phyloP scores from a whole-genome alignment of 352 stramenopile genomes.

The Phytophthora parvispora region DNA sequence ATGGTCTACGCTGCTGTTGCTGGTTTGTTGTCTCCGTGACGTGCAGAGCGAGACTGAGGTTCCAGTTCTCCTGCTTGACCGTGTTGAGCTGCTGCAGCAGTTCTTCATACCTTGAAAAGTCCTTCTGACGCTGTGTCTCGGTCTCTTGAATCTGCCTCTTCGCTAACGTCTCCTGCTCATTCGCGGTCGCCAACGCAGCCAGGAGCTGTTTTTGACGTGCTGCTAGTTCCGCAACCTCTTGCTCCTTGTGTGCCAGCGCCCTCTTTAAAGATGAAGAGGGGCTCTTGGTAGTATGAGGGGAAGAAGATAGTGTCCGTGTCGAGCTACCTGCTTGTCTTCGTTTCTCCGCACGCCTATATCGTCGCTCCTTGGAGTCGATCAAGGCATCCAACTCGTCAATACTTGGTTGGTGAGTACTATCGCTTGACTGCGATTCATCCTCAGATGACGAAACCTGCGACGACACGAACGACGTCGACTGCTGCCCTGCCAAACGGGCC shows the following conservation, averaged over 20 bases:
- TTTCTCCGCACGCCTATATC: constrained; percentile 26
- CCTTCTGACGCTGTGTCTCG: constrained; percentile 40
- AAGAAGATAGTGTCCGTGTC: constrained; percentile 10
- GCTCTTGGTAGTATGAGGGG: constrained; percentile 22
- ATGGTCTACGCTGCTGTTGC: constrained; percentile 13
- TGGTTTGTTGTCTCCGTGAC: constrained; percentile 55
- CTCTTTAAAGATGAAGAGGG: constrained; percentile 32
- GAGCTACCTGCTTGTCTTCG: constrained; percentile 20
- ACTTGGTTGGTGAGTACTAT: constrained; percentile 33
- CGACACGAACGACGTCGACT: constrained; percentile 35
- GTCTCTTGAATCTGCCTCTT: constrained; percentile 59
- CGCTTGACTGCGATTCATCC: constrained; percentile 13
- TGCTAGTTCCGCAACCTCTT: constrained; percentile 46
- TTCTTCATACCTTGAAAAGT: constrained; percentile 52
- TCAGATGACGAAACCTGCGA: constrained; percentile 21
- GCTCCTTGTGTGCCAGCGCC: constrained; percentile 48
- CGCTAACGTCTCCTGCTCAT: constrained; percentile 81
- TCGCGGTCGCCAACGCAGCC: constrained; percentile 68
- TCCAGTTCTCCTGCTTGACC: constrained; percentile 80
- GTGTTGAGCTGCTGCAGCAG: constrained; percentile 63
- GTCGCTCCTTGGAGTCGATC: constrained; percentile 44
- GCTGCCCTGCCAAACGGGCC: constrained; percentile 18
- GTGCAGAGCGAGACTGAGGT: constrained; percentile 68
- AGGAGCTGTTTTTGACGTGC: constrained; percentile 38
- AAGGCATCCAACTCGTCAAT: constrained; percentile 54